A percentile compares a stretch with the other conserved stretches of the same genome.
phyloP scores from a whole-genome alignment of 2,329 filamentous ascomycete genomes.

The Apiospora arundinis region DNA sequence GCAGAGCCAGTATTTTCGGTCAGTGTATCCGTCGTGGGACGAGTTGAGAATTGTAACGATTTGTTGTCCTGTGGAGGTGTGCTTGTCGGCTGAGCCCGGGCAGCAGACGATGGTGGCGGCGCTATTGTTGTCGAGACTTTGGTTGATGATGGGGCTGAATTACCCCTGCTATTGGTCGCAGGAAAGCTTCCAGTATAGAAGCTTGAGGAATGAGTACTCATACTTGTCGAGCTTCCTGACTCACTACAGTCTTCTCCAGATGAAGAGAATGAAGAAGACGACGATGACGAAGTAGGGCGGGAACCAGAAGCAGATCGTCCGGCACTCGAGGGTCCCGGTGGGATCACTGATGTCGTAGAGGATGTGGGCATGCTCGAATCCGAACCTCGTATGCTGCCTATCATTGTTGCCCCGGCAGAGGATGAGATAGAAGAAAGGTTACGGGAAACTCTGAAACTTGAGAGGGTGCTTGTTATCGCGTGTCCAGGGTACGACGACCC shows the following conservation, averaged over 20 bases:
- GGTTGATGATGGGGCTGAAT: background rate
- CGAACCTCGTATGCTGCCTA: background rate
- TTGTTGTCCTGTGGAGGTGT: background rate
- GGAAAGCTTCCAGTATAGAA: background rate
- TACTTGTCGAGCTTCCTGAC: background rate
- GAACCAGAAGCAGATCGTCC: background rate
- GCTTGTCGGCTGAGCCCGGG: background rate
- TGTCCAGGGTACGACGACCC: background rate
- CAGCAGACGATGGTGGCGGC: background rate
- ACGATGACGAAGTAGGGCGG: background rate
- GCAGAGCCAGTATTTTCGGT: background rate
- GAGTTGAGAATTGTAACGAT: background rate
- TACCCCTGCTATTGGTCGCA: background rate
- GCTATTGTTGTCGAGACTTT: background rate
- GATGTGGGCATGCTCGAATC: background rate
- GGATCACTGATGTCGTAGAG: background rate
- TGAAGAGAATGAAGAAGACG: background rate
- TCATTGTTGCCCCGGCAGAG: background rate
- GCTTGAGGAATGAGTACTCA: background rate
- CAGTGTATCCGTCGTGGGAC: background rate
- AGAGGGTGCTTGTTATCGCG: background rate
- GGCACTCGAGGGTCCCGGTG: background rate
- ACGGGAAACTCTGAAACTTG: background rate
- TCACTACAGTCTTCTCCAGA: background rate
- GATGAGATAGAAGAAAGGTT: background rate